Conservation (phyloP, 2,329 filamentous ascomycete species). For the Aureobasidium sp. region DNA sequence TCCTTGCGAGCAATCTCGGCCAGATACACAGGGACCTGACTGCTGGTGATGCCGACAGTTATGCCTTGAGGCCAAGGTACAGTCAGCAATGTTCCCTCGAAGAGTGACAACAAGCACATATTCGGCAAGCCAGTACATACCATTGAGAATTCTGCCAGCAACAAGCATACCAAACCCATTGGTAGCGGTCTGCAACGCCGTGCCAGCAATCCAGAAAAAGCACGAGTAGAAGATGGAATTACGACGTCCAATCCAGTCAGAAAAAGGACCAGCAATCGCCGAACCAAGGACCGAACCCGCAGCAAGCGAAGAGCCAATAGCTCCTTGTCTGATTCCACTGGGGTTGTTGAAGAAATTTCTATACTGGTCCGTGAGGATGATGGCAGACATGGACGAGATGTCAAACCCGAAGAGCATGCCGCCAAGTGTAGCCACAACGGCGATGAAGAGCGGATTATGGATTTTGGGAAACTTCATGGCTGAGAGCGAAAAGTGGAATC, state of each 20-base stretch:
- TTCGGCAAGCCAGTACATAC: slow-evolving; percentile 13
- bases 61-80: slow-evolving; percentile 15
- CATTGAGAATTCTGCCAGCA: slow-evolving; percentile 34
- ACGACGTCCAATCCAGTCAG: slow-evolving; percentile 40
- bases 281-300: slow-evolving; percentile 42
- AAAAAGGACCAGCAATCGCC: slow-evolving; percentile 36
- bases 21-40: slow-evolving; percentile 38
- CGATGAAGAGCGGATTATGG: slow-evolving; percentile 47
- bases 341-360: slow-evolving; percentile 44
- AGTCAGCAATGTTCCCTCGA: not conserved
- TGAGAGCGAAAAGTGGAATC: not conserved
- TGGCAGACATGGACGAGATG: slow-evolving; percentile 46
- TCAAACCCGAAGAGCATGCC: slow-evolving; percentile 48
- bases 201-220: slow-evolving; percentile 41
- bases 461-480: slow-evolving; percentile 35
- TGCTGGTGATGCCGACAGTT: slow-evolving; percentile 34
- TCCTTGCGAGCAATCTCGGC: slow-evolving; percentile 36
- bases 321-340: slow-evolving; percentile 39
- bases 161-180: slow-evolving; percentile 35
- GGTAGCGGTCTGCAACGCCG: slow-evolving; percentile 32
- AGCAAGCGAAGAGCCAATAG: slow-evolving; percentile 41
- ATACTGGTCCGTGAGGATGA: slow-evolving; percentile 43
- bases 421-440: slow-evolving; percentile 43
- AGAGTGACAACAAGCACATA: not conserved
- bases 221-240: slow-evolving; percentile 41